A percentile compares a stretch with the other conserved stretches of the same genome.
Conservation (phyloP, 805 yeast species). For the Candida railenensis region DNA sequence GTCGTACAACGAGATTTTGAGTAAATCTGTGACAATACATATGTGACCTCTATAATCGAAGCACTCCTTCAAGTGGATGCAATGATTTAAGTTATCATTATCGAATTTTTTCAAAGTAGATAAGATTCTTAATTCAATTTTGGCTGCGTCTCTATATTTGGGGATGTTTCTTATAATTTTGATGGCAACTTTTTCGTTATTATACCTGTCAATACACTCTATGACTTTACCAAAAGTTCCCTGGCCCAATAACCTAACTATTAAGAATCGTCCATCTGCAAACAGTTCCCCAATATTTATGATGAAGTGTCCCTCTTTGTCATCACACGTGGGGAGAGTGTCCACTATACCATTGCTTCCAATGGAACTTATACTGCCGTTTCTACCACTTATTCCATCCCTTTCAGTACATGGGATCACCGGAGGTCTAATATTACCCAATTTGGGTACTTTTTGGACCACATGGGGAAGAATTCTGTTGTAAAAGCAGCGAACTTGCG, state of each 20-base stretch:
- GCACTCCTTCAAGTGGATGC: slow-evolving; percentile 84
- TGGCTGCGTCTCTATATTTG: slow-evolving; percentile 93
- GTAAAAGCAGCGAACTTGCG: slow-evolving; percentile 43
- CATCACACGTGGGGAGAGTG: slow-evolving; percentile 43
- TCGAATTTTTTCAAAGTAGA: slow-evolving; percentile 73
- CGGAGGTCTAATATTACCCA: slow-evolving; percentile 39
- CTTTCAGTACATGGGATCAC: slow-evolving; percentile 32
- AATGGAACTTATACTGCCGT: neutral
- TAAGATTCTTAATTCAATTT: slow-evolving; percentile 83
- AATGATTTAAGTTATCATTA: slow-evolving; percentile 63
- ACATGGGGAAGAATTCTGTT: slow-evolving; percentile 37
- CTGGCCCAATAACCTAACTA: slow-evolving; percentile 74
- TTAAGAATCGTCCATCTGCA: slow-evolving; percentile 68
- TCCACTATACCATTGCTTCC: neutral
- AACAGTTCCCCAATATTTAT: slow-evolving; percentile 57
- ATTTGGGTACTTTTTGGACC: slow-evolving; percentile 34
- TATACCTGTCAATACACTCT: slow-evolving; percentile 68
- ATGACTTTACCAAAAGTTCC: slow-evolving; percentile 93
- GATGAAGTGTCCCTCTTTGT: slow-evolving; percentile 73
- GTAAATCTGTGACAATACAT: slow-evolving; percentile 86
- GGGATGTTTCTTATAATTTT: slow-evolving; percentile 91
- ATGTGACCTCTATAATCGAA: slow-evolving; percentile 93
- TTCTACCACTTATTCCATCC: neutral
- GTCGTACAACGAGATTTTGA: slow-evolving; percentile 85
- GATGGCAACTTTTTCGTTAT: slow-evolving; percentile 72